Evolutionary conservation across 2,329 filamentous ascomycete genomes (phyloP).

Genomic region (Aspergillus tanneri): DNA sequence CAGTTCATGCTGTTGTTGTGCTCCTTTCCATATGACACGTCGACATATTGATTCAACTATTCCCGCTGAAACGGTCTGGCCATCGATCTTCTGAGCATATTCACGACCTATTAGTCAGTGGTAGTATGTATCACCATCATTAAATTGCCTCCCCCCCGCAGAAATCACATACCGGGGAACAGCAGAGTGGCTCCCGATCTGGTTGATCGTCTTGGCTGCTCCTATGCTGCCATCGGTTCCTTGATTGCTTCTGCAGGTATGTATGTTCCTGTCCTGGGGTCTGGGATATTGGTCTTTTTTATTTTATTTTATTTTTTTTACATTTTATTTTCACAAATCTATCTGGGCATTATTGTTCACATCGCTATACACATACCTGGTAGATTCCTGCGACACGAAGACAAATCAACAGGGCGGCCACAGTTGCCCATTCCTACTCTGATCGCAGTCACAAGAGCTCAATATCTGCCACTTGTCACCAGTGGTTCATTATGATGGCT

Average conservation of each 20-base stretch:
- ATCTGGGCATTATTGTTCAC: too few species aligned
- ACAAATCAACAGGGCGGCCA: constrained; percentile 13
- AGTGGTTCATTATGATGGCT: too few species aligned
- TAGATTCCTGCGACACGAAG: constrained; percentile 1
- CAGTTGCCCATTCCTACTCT: constrained; percentile 7
- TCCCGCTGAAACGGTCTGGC: constrained; percentile 20
- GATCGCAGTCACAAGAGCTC: constrained; percentile 20
- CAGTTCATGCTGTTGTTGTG: constrained; percentile 6
- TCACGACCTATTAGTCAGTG: constrained; percentile 21
- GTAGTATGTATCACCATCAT: constrained; percentile 24
- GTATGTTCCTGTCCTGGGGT: constrained; percentile 2
- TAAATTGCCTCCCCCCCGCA: constrained; percentile 19
- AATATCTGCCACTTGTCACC: constrained; percentile 20
- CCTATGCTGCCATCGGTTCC: constrained; percentile 15
- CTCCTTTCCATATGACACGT: constrained; percentile 17
- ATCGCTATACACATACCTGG: background rate
- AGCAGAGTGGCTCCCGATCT: constrained; percentile 26
- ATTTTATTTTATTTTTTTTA: too few species aligned
- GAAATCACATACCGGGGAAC: constrained; percentile 33
- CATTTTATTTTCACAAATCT: too few species aligned
- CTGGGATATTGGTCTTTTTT: background rate
- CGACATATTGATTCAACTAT: constrained; percentile 12
- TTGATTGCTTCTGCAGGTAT: constrained; percentile 15
- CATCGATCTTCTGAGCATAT: constrained; percentile 16
- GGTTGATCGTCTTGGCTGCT: constrained; percentile 20